A percentile compares a stretch with the other conserved stretches of the same genome.
Evolutionary conservation across 345 rosid genomes (phyloP).

Genomic region (Theobroma cacao): DNA sequence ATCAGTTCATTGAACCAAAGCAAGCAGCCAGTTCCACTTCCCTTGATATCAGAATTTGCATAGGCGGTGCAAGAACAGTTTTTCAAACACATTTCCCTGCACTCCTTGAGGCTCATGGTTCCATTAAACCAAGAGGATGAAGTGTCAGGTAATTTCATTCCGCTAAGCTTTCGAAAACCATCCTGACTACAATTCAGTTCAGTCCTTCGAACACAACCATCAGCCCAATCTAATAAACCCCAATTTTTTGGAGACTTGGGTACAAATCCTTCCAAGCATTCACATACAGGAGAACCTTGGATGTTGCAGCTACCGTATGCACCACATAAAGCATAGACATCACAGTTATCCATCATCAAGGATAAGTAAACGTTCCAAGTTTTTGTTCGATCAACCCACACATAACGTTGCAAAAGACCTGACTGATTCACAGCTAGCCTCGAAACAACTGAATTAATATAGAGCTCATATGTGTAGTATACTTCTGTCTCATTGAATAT

Average conservation of each 20-base stretch:
- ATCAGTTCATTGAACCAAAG: constrained; percentile 36
- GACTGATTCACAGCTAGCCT: constrained; percentile 19
- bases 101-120: constrained; percentile 22
- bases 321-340: constrained; percentile 32
- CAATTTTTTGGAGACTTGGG: constrained; percentile 2
- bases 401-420: constrained; percentile 21
- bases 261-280: constrained; percentile 18
- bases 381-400: constrained; percentile 16
- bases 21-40: constrained; percentile 34
- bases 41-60: constrained; percentile 16
- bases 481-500: constrained; percentile 25
- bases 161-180: not conserved
- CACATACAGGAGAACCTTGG: not conserved
- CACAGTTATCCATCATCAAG: constrained; percentile 19
- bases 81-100: constrained; percentile 19
- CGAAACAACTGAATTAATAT: constrained; percentile 22
- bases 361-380: not conserved
- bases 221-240: constrained; percentile 2
- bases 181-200: constrained; percentile 15
- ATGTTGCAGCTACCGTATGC: constrained; percentile 21
- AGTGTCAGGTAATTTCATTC: constrained; percentile 24
- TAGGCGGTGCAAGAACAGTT: constrained; percentile 36
- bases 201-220: constrained; percentile 12
- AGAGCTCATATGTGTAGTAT: constrained; percentile 30
- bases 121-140: not conserved